These are phyloP conservation scores for Zymoseptoria crescenta DNA, from an alignment of 2,329 filamentous ascomycete genomes.

Conservation along the genomic window DNA sequence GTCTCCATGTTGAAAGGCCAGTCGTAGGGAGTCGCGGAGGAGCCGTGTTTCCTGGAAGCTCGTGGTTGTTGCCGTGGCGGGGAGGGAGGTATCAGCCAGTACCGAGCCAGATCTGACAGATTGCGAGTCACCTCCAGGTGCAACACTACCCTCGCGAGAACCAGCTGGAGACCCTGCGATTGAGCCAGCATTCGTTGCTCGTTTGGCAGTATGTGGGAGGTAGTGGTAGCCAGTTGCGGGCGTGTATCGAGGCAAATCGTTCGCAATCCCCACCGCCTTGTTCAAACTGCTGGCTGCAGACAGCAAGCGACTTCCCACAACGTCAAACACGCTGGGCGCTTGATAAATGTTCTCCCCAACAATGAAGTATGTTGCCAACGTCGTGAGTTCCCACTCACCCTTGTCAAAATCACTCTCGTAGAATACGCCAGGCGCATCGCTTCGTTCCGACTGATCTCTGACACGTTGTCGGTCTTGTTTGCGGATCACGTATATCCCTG, in stretches of 20 bases:
- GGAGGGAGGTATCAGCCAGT: conserved; percentile 17
- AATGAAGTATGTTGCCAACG: conserved; percentile 53
- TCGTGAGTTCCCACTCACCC: conserved; percentile 42
- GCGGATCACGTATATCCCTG: conserved; percentile 52
- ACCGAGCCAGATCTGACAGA: conserved; percentile 25
- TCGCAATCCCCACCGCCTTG: conserved; percentile 47
- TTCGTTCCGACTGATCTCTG: conserved; percentile 31
- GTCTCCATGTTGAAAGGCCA: conserved; percentile 44
- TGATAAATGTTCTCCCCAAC: conserved; percentile 55
- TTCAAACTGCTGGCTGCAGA: conserved; percentile 49
- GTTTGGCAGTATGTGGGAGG: conserved; percentile 34
- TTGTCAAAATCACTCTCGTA: conserved; percentile 36
- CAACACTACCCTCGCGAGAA: conserved; percentile 39
- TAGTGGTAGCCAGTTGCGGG: conserved; percentile 55
- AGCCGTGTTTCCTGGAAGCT: conserved; percentile 18
- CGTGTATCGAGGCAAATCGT: conserved; percentile 48
- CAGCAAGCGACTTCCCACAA: conserved; percentile 47
- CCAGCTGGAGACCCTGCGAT: conserved; percentile 31
- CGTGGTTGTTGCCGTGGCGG: conserved; percentile 8
- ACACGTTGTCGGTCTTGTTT: conserved; percentile 47
- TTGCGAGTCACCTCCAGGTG: conserved; percentile 20
- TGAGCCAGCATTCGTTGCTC: conserved; percentile 24
- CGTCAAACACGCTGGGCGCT: conserved; percentile 52
- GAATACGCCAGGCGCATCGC: conserved; percentile 29
- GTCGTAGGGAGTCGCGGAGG: conserved; percentile 34